Evolutionary conservation across 768 basidiomycete species (phyloP).

Genomic region (Leccinum disarticulatum): DNA sequence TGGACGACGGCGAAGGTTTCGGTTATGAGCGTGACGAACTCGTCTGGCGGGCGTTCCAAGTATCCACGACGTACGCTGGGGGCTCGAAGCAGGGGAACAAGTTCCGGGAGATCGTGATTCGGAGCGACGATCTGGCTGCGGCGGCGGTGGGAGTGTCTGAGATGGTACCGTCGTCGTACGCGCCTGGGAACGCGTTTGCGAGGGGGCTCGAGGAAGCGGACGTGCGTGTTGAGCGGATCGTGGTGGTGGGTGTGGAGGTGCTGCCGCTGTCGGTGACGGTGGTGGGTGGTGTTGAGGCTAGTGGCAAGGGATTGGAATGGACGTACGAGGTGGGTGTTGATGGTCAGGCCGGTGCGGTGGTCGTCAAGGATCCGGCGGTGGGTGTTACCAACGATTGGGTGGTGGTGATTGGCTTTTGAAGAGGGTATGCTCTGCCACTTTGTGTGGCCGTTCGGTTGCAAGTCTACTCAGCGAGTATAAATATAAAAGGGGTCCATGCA

Average conservation of each 20-base stretch:
- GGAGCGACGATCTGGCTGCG: slow-evolving; percentile 58
- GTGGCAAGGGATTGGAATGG: slow-evolving; percentile 55
- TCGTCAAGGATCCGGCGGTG: slow-evolving; percentile 74
- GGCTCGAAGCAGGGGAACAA: neutral
- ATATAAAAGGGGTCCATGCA: neutral
- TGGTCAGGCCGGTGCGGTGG: slow-evolving; percentile 57
- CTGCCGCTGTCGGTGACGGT: slow-evolving; percentile 63
- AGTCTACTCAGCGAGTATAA: neutral
- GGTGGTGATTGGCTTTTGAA: slow-evolving; percentile 39
- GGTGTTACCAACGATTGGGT: slow-evolving; percentile 63
- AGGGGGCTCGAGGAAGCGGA: slow-evolving; percentile 46
- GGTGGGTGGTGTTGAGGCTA: slow-evolving; percentile 38
- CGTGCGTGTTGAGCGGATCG: slow-evolving; percentile 80
- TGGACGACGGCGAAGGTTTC: slow-evolving; percentile 92
- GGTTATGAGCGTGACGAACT: slow-evolving; percentile 72
- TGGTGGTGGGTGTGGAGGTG: slow-evolving; percentile 67
- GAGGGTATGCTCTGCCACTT: neutral
- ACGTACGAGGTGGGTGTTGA: slow-evolving; percentile 65
- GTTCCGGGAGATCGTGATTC: slow-evolving; percentile 43
- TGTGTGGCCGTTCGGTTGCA: neutral
- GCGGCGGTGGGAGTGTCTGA: slow-evolving; percentile 41
- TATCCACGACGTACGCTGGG: slow-evolving; percentile 41
- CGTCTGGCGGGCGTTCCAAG: slow-evolving; percentile 77
- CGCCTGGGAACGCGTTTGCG: slow-evolving; percentile 66
- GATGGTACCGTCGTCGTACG: slow-evolving; percentile 44